Percentiles rank a stretch among this genome's conserved stretches.
Conservation (phyloP, 352 stramenopile genomes). For the Globisporangium acanthophoron region DNA sequence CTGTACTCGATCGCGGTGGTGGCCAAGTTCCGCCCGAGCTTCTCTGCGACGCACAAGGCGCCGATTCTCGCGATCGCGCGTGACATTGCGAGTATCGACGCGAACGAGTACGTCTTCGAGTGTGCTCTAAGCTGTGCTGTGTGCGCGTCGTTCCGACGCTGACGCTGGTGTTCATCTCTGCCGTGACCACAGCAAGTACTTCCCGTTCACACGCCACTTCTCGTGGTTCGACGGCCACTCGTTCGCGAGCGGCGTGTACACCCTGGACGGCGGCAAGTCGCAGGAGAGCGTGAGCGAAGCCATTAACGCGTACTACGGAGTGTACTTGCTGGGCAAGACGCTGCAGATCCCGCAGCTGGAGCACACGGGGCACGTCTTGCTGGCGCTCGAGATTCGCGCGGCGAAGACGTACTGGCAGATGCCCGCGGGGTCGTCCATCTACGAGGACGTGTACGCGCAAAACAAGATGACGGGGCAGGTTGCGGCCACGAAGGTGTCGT, state of each 20-base stretch:
- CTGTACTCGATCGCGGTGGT: conserved; percentile 83
- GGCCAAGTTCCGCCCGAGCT: conserved; percentile 66
- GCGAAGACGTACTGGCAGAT: conserved; percentile 97
- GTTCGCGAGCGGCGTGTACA: conserved; percentile 94
- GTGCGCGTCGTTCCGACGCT: background rate
- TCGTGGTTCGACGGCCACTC: conserved; percentile 97
- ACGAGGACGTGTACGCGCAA: conserved; percentile 61
- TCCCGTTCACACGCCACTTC: conserved; percentile 91
- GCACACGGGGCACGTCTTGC: conserved; percentile 88
- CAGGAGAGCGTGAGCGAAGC: conserved; percentile 96
- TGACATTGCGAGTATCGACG: conserved; percentile 64
- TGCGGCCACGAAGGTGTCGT: conserved; percentile 71
- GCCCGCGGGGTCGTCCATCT: conserved; percentile 44
- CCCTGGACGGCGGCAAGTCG: conserved; percentile 92
- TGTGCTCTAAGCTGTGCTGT: conserved; percentile 1
- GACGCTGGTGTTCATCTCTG: conserved; percentile 6
- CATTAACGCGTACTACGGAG: conserved; percentile 96
- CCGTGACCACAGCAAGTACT: conserved; percentile 56
- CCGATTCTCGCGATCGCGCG: conserved; percentile 70
- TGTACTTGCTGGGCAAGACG: conserved; percentile 89
- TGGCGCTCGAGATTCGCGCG: conserved; percentile 92
- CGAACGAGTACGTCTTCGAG: conserved; percentile 47
- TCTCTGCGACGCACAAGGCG: conserved; percentile 63
- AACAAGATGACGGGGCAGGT: conserved; percentile 87
- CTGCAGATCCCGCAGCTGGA: conserved; percentile 62